Percentiles rank a stretch among this genome's conserved stretches.
Evolutionary conservation across 805 yeast genomes (phyloP).

Genomic region (Ogataea angusta): DNA sequence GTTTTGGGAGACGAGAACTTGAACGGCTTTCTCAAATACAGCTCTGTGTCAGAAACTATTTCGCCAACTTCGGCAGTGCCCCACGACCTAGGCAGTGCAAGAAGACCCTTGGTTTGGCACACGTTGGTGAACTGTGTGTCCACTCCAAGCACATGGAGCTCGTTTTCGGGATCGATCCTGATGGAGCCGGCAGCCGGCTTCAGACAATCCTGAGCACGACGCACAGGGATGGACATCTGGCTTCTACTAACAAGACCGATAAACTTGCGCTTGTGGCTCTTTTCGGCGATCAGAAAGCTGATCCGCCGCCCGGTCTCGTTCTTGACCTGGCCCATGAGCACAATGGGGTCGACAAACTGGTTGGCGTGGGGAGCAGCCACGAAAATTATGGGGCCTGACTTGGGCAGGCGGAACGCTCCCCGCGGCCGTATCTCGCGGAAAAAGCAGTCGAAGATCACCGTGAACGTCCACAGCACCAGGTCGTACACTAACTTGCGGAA

Average conservation of each 20-base stretch:
- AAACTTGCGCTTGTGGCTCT: constrained; percentile 45
- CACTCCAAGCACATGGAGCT: constrained; percentile 50
- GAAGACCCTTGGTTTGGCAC: constrained; percentile 60
- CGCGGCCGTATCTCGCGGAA: constrained; percentile 72
- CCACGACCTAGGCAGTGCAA: constrained; percentile 72
- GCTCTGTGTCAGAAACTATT: constrained; percentile 68
- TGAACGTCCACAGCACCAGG: constrained; percentile 47
- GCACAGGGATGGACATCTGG: constrained; percentile 85
- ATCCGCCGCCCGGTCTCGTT: constrained; percentile 44
- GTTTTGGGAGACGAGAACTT: constrained; percentile 37
- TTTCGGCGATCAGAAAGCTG: constrained; percentile 53
- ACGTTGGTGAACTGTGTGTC: constrained; percentile 65
- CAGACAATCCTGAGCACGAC: constrained; percentile 86
- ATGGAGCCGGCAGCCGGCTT: constrained; percentile 65
- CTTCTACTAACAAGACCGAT: constrained; percentile 76
- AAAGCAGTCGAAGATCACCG: constrained; percentile 51
- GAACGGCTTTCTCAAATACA: constrained; percentile 69
- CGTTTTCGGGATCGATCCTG: constrained; percentile 45
- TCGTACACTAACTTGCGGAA: constrained; percentile 46
- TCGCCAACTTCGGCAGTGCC: constrained; percentile 73
- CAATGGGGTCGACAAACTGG: constrained; percentile 74
- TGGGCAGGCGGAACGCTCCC: constrained; percentile 63
- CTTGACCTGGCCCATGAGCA: constrained; percentile 77
- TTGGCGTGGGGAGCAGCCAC: constrained; percentile 86
- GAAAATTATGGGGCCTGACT: constrained; percentile 63